Percentiles rank a stretch among this genome's conserved stretches.
These are phyloP conservation scores for Lachancea cidri DNA, from an alignment of 805 yeast species.

Conservation along the genomic window DNA sequence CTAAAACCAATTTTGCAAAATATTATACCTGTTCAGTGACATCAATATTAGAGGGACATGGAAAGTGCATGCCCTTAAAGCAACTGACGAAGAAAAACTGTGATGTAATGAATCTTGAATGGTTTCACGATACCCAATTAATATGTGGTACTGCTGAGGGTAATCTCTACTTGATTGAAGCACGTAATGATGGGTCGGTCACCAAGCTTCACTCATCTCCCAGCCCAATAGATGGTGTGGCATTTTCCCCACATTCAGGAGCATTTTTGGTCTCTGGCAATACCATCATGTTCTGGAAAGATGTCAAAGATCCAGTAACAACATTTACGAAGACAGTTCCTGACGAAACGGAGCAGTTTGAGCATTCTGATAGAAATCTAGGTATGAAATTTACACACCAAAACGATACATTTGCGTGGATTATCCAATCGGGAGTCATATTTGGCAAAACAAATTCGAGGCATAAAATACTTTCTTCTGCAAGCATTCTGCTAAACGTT, in stretches of 20 bases:
- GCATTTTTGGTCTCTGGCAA: conserved; percentile 20
- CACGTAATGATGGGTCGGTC: conserved; percentile 10
- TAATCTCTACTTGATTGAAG: conserved; percentile 15
- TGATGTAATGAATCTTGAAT: conserved; percentile 20
- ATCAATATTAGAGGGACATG: conserved; percentile 4
- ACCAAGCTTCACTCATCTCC: conserved; percentile 11
- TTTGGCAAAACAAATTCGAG: conserved; percentile 32
- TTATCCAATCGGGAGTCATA: conserved; percentile 43
- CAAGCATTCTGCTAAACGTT: conserved; percentile 37
- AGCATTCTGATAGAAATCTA: conserved; percentile 30
- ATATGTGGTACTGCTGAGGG: conserved; percentile 25
- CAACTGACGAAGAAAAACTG: conserved; percentile 21
- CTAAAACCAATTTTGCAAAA: conserved; percentile 30
- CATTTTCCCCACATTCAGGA: conserved; percentile 8
- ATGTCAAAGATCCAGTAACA: conserved; percentile 3
- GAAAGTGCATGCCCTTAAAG: conserved; percentile 9
- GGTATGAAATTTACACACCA: conserved; percentile 32
- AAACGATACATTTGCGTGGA: conserved; percentile 40
- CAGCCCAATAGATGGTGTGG: conserved; percentile 25
- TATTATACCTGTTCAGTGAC: conserved; percentile 22
- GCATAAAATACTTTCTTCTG: conserved; percentile 29
- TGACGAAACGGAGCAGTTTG: conserved; percentile 35
- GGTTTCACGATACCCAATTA: conserved; percentile 16
- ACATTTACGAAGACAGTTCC: conserved; percentile 29
- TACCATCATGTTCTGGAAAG: conserved; percentile 22